These are phyloP conservation scores for Scorias spongiosa DNA, from an alignment of 2,329 filamentous ascomycete species.

Conservation along the genomic window DNA sequence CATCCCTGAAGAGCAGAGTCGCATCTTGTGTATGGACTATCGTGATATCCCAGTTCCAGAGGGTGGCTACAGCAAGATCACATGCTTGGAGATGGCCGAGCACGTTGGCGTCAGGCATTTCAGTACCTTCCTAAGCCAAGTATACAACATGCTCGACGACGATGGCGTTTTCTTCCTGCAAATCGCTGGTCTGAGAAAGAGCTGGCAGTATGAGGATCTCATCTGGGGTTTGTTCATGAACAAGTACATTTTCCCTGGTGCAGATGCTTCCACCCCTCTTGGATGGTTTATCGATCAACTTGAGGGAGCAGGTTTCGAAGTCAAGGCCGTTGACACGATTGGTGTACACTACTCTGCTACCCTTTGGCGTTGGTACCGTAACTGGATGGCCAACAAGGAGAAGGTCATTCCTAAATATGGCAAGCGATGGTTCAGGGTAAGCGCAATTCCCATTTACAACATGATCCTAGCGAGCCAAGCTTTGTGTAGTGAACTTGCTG, in stretches of 20 bases:
- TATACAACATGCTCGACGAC: slow-evolving; percentile 90
- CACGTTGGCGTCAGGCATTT: slow-evolving; percentile 94
- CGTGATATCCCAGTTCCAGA: slow-evolving; percentile 74
- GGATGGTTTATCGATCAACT: slow-evolving; percentile 74
- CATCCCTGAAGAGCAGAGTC: slow-evolving; percentile 74
- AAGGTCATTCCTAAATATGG: slow-evolving; percentile 94
- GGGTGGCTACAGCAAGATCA: slow-evolving; percentile 75
- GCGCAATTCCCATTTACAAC: slow-evolving; percentile 20
- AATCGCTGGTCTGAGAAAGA: slow-evolving; percentile 82
- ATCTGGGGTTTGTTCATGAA: slow-evolving; percentile 99
- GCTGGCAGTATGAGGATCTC: slow-evolving; percentile 95
- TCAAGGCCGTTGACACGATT: slow-evolving; percentile 84
- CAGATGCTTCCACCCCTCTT: slow-evolving; percentile 85
- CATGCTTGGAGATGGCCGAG: slow-evolving; percentile 95
- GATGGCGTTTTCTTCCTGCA: slow-evolving; percentile 94
- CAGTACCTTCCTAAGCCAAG: slow-evolving; percentile 63
- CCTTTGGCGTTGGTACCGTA: slow-evolving; percentile 95
- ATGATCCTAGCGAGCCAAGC: background rate
- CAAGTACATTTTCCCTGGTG: slow-evolving; percentile 97
- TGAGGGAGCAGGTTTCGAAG: slow-evolving; percentile 75
- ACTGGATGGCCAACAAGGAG: slow-evolving; percentile 89
- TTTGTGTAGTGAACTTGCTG: background rate
- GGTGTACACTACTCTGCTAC: slow-evolving; percentile 96
- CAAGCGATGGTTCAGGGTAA: slow-evolving; percentile 82
- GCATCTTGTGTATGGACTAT: slow-evolving; percentile 92